A percentile compares a stretch with the other conserved stretches of the same genome.
Evolutionary conservation across 1,284 basidiomycete genomes (phyloP).

Genomic region (Moesziomyces parantarcticus): DNA sequence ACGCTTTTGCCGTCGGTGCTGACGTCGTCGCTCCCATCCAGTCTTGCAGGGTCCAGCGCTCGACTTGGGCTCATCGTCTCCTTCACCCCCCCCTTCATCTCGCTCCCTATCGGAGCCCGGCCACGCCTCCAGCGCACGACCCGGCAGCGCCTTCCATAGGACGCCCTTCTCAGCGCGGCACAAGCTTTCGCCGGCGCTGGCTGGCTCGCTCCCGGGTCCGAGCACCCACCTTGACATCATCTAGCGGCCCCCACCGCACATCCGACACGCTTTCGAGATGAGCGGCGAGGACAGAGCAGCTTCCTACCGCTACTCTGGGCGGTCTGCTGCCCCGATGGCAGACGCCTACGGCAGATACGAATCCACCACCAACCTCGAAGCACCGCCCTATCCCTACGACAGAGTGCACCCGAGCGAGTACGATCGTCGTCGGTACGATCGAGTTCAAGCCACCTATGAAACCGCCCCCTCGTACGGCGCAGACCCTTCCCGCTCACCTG

Average conservation of each 20-base stretch:
- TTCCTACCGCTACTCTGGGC: slow-evolving; percentile 35
- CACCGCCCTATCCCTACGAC: slow-evolving; percentile 24
- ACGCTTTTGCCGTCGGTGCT: neutral
- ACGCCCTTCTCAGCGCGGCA: neutral
- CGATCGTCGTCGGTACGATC: slow-evolving; percentile 29
- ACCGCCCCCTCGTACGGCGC: slow-evolving; percentile 28
- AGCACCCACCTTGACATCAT: no score
- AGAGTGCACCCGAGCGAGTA: slow-evolving; percentile 19
- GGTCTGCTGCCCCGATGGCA: slow-evolving; percentile 18
- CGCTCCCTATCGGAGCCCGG: neutral
- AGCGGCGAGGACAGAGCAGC: slow-evolving; percentile 37
- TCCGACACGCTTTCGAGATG: slow-evolving; percentile 7
- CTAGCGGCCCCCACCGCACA: no score
- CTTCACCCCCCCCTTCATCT: no score
- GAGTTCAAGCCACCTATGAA: slow-evolving; percentile 38
- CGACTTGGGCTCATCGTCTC: no score
- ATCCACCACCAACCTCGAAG: slow-evolving; percentile 21
- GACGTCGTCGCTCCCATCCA: neutral
- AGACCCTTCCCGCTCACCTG: slow-evolving; percentile 11
- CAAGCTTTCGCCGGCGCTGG: no score
- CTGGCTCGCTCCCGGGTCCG: no score
- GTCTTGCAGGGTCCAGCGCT: neutral
- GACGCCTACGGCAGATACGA: slow-evolving; percentile 35
- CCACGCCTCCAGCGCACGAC: neutral
- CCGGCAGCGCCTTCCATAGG: neutral